These are phyloP conservation scores for Colletotrichum euphorbiae DNA, from an alignment of 2,329 filamentous ascomycete species.

Conservation along the genomic window DNA sequence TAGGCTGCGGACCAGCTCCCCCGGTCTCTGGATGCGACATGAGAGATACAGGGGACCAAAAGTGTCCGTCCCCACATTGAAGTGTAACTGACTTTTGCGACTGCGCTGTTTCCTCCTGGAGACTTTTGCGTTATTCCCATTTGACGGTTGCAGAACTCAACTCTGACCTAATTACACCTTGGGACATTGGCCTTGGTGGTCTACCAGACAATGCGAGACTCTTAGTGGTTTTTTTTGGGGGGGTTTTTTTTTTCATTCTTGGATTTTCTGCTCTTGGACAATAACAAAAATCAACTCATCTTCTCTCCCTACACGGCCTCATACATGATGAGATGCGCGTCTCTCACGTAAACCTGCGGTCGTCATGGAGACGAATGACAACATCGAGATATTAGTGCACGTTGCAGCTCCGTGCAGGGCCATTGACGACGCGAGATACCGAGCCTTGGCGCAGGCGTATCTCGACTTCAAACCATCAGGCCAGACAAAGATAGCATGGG, in stretches of 20 bases:
- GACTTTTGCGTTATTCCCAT: background rate
- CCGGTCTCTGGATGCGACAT: conserved; percentile 24
- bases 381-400: conserved; percentile 68
- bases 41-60: conserved; percentile 12
- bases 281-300: background rate
- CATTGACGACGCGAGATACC: conserved; percentile 61
- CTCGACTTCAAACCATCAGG: conserved; percentile 56
- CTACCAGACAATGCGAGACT: background rate
- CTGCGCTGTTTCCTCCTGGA: background rate
- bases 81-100: conserved; percentile 33
- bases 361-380: conserved; percentile 39
- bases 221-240: too few relatives aligned
- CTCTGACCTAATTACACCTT: background rate
- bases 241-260: background rate
- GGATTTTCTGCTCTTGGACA: background rate
- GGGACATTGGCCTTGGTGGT: conserved; percentile 2
- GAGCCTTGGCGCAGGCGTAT: conserved; percentile 63
- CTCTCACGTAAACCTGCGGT: background rate
- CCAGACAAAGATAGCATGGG: conserved; percentile 27
- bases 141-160: conserved; percentile 7
- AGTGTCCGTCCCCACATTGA: conserved; percentile 21
- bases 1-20: conserved; percentile 23
- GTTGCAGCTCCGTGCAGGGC: conserved; percentile 62
- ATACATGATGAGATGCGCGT: conserved; percentile 25
- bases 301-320: background rate